phyloP scores from a whole-genome alignment of 2,329 filamentous ascomycete genomes.

The Alternaria solani region DNA sequence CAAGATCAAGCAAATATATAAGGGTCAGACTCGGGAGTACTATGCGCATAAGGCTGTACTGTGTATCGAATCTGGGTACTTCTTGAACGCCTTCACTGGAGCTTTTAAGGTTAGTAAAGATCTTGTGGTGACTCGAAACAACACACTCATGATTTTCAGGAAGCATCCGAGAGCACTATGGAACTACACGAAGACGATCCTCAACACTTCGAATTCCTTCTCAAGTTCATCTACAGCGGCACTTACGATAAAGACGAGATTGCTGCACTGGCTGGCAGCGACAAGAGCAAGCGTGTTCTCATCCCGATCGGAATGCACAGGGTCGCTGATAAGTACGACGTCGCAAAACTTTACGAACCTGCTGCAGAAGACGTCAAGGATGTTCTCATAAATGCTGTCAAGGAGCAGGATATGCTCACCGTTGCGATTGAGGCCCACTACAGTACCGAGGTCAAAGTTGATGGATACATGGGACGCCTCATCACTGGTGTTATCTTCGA shows the following conservation, averaged over 20 bases:
- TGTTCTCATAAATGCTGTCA: not conserved
- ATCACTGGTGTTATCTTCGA: not conserved
- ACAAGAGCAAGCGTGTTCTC: fast-evolving
- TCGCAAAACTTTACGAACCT: not conserved
- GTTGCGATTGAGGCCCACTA: not conserved
- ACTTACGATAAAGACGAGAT: not conserved
- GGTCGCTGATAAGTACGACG: not conserved
- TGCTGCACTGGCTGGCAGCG: not conserved
- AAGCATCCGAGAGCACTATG: not conserved
- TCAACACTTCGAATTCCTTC: not conserved
- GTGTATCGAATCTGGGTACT: not conserved
- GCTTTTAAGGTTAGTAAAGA: not conserved
- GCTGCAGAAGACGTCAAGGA: not conserved
- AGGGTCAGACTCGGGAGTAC: not conserved
- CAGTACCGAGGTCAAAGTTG: not conserved
- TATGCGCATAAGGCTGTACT: not conserved
- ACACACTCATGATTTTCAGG: not conserved
- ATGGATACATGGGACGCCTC: not conserved
- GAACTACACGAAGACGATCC: not conserved
- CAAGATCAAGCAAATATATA: not conserved
- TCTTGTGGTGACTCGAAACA: not conserved
- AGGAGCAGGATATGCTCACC: not conserved
- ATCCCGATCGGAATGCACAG: not conserved
- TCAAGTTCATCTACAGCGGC: not conserved
- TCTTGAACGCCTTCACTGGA: not conserved